Conservation (phyloP, 345 rosid species). For the Cardamine chenopodiifolia region DNA sequence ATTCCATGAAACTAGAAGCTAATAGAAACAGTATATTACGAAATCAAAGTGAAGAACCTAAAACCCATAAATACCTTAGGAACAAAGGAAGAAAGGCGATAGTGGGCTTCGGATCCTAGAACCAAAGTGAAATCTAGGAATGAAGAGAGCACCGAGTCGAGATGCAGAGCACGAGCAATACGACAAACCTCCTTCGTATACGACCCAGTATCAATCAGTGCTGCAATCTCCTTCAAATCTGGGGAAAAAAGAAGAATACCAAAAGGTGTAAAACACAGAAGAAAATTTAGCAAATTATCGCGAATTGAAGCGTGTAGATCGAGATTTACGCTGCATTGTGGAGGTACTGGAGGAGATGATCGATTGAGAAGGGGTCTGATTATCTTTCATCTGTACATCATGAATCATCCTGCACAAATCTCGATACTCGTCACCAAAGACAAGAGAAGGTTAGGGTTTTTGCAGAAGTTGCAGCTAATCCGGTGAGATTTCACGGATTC, state of each 20-base stretch:
- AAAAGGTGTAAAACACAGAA: neutral
- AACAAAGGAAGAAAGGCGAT: slow-evolving; percentile 56
- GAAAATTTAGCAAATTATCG: neutral
- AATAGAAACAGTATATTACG: neutral
- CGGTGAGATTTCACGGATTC: neutral
- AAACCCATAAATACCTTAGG: slow-evolving; percentile 55
- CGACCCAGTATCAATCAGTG: slow-evolving; percentile 70
- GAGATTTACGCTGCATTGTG: slow-evolving; percentile 51
- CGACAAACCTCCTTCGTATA: slow-evolving; percentile 73
- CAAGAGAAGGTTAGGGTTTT: slow-evolving; percentile 25
- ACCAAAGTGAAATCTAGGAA: slow-evolving; percentile 65
- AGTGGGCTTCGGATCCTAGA: slow-evolving; percentile 63
- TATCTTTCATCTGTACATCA: slow-evolving; percentile 85
- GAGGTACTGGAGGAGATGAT: slow-evolving; percentile 58
- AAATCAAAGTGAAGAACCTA: slow-evolving; percentile 3
- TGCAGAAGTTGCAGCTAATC: neutral
- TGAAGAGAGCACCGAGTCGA: slow-evolving; percentile 51
- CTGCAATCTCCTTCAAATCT: slow-evolving; percentile 79
- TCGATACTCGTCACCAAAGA: slow-evolving; percentile 10
- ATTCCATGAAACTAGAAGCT: neutral
- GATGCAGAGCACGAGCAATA: slow-evolving; percentile 69
- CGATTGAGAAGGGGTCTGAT: slow-evolving; percentile 61
- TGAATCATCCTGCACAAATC: slow-evolving; percentile 59
- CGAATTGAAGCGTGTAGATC: neutral
- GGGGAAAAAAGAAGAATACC: neutral